Percentiles rank a stretch among this genome's conserved stretches.
Evolutionary conservation across 768 basidiomycete species (phyloP).

Genomic region (Infundibulicybe gibba): DNA sequence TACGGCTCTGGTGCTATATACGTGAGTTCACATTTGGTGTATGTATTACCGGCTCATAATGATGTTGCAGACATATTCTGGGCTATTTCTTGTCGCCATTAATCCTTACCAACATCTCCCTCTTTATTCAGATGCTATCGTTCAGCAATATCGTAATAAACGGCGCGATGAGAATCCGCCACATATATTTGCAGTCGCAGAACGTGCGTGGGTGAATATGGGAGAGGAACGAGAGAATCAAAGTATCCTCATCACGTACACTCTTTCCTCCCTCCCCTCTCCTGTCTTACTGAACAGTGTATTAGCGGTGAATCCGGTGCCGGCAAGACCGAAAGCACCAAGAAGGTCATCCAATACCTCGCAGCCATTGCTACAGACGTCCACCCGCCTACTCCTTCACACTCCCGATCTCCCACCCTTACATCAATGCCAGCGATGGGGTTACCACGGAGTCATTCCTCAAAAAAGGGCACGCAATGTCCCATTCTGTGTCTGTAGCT

Average conservation of each 20-base stretch:
- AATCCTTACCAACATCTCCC: conserved; percentile 95
- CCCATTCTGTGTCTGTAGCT: conserved; percentile 40
- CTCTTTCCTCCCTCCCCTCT: conserved; percentile 1
- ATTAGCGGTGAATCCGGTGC: conserved; percentile 95
- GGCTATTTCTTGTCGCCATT: conserved; percentile 96
- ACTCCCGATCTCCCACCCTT: conserved; percentile 65
- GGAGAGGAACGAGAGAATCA: conserved; percentile 96
- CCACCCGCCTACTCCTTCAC: conserved; percentile 54
- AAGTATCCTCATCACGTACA: conserved; percentile 96
- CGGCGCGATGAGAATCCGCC: conserved; percentile 91
- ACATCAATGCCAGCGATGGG: conserved; percentile 61
- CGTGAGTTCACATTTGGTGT: conserved; percentile 44
- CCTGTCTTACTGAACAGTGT: conserved; percentile 6
- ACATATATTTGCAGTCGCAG: conserved; percentile 96
- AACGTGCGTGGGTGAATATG: conserved; percentile 98
- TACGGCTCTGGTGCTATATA: conserved; percentile 93
- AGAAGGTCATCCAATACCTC: conserved; percentile 99
- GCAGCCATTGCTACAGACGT: conserved; percentile 92
- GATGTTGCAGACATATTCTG: conserved; percentile 76
- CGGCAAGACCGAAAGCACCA: conserved; percentile 98
- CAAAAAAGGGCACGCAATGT: conserved; percentile 51
- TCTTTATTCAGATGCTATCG: conserved; percentile 83
- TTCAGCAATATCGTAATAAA: conserved; percentile 87
- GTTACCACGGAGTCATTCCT: conserved; percentile 63
- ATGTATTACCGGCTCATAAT: conserved; percentile 1